A percentile compares a stretch with the other conserved stretches of the same genome.
Conservation (phyloP, 306 rosid genomes). For the Dicorynia guianensis region DNA sequence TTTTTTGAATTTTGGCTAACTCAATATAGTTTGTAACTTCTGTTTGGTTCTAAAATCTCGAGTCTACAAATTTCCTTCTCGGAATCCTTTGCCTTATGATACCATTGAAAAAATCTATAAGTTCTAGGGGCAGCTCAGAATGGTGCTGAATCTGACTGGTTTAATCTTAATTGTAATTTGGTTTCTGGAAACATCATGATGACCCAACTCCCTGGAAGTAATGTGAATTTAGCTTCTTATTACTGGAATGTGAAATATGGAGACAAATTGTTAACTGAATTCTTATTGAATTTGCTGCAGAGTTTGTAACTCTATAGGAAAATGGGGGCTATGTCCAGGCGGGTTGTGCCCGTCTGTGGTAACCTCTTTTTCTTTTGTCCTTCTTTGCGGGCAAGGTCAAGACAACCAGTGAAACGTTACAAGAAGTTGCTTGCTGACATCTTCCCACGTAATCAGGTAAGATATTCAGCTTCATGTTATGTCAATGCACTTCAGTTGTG, state of each 20-base stretch:
- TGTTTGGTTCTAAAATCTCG: constrained; percentile 17
- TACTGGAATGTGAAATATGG: constrained; percentile 24
- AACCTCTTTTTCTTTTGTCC: constrained; percentile 93
- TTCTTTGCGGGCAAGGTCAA: constrained; percentile 85
- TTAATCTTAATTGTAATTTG: constrained; percentile 23
- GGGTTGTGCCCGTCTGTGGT: constrained; percentile 92
- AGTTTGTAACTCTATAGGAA: constrained; percentile 38
- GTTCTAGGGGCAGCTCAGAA: neutral
- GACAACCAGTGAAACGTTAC: constrained; percentile 96
- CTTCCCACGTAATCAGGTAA: constrained; percentile 86
- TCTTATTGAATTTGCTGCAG: constrained; percentile 44
- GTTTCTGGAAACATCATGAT: constrained; percentile 1
- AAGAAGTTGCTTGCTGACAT: constrained; percentile 85
- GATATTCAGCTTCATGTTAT: constrained; percentile 27
- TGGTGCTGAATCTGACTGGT: constrained; percentile 32
- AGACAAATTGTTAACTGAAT: constrained; percentile 22
- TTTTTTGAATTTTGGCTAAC: constrained; percentile 32
- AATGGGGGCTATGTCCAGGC: constrained; percentile 99
- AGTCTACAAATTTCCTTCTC: neutral
- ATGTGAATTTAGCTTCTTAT: constrained; percentile 30
- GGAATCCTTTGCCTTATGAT: neutral
- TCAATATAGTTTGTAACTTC: neutral
- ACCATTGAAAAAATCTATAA: neutral
- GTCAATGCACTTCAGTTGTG: neutral
- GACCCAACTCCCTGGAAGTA: neutral